Conservation (phyloP, 192 early-diverging fungal genomes). For the Linderina pennispora region DNA sequence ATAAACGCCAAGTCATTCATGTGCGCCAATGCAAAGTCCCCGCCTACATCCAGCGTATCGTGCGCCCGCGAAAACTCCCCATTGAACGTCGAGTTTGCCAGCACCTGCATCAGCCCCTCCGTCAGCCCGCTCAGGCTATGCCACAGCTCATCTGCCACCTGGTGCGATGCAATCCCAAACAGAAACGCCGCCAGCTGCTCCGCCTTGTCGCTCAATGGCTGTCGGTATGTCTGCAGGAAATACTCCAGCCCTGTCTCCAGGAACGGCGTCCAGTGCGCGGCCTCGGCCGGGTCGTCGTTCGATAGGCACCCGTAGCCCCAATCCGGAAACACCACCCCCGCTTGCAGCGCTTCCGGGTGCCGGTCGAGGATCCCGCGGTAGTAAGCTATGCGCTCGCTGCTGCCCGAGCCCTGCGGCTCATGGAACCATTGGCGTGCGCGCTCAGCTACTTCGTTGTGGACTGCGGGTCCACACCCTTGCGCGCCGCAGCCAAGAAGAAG, state of each 20-base stretch:
- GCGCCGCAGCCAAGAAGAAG: neutral
- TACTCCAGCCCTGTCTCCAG: constrained; percentile 21
- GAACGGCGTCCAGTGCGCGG: constrained; percentile 47
- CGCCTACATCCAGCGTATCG: constrained; percentile 42
- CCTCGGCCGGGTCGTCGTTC: constrained; percentile 41
- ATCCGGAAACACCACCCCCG: constrained; percentile 41
- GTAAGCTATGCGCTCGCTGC: constrained; percentile 1
- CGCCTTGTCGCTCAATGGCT: constrained; percentile 12
- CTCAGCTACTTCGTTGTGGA: constrained; percentile 46
- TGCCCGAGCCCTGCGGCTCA: neutral
- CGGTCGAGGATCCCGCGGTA: constrained; percentile 30
- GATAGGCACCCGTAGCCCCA: constrained; percentile 49
- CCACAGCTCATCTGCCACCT: constrained; percentile 47
- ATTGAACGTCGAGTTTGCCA: constrained; percentile 38
- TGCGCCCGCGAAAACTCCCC: constrained; percentile 35
- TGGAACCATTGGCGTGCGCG: constrained; percentile 43
- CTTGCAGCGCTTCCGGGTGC: constrained; percentile 28
- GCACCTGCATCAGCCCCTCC: constrained; percentile 33
- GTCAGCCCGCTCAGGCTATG: constrained; percentile 37
- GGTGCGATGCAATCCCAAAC: constrained; percentile 43
- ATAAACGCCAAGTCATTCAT: constrained; percentile 30
- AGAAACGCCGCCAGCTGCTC: constrained; percentile 38
- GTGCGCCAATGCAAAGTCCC: constrained; percentile 45
- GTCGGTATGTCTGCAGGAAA: constrained; percentile 9
- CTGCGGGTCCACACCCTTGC: constrained; percentile 35